These are phyloP conservation scores for Penicillium sp. DNA, from an alignment of 2,329 filamentous ascomycete genomes.

Conservation along the genomic window DNA sequence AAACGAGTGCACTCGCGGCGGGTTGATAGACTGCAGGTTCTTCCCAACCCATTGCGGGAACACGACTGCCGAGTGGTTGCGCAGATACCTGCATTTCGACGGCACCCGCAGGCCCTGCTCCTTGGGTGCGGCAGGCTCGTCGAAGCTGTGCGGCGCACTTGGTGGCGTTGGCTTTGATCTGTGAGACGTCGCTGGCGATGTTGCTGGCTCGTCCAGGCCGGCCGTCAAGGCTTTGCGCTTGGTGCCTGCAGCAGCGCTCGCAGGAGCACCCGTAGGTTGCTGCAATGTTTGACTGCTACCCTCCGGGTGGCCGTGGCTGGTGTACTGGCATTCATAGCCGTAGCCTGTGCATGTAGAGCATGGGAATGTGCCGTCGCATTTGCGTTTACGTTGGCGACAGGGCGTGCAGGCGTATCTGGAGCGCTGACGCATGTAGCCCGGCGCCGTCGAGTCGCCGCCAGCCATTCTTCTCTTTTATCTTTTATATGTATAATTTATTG, in stretches of 20 bases:
- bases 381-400: conserved; percentile 16
- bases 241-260: neutral
- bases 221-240: conserved; percentile 5
- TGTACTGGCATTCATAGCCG: conserved; percentile 16
- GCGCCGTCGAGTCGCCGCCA: neutral
- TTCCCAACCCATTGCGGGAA: conserved; percentile 30
- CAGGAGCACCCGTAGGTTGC: neutral
- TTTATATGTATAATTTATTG: neutral
- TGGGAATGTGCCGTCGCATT: conserved; percentile 16
- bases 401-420: conserved; percentile 15
- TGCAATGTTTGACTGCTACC: neutral
- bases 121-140: conserved; percentile 2
- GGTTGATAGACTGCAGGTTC: conserved; percentile 27
- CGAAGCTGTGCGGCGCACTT: neutral
- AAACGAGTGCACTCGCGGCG: conserved; percentile 36
- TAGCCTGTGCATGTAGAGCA: conserved; percentile 16
- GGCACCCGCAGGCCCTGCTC: conserved; percentile 24
- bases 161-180: neutral
- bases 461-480: conserved; percentile 4
- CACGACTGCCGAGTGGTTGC: conserved; percentile 28
- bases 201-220: conserved; percentile 5
- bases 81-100: conserved; percentile 28
- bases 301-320: neutral
- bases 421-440: conserved; percentile 15
- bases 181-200: neutral